Percentiles rank a stretch among this genome's conserved stretches.
phyloP scores from a whole-genome alignment of 1,284 basidiomycete genomes.

The Trichosporon faecale region DNA sequence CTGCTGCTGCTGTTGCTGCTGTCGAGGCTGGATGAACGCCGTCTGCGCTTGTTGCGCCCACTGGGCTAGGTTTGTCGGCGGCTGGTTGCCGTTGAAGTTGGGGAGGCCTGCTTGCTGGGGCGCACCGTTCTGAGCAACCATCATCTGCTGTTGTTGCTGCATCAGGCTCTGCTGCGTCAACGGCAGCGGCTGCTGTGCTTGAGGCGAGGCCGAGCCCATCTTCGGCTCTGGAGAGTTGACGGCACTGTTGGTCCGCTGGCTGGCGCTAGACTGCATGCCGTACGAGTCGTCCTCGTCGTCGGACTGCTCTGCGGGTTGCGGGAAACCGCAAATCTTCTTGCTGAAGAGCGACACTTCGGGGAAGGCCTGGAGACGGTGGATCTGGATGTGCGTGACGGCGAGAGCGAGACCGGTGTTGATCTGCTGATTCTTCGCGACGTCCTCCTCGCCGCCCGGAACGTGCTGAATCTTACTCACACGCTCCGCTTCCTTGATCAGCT shows the following conservation, averaged over 20 bases:
- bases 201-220: not conserved
- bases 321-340: constrained; percentile 50
- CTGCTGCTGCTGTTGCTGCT: constrained; percentile 1
- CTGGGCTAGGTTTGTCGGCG: constrained; percentile 9
- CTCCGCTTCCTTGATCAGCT: constrained; percentile 48
- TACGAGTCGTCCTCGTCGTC: constrained; percentile 16
- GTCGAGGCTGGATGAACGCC: not conserved
- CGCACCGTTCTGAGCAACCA: not conserved
- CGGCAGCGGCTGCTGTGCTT: not conserved
- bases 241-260: not conserved
- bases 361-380: constrained; percentile 50
- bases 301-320: constrained; percentile 27
- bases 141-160: constrained; percentile 6
- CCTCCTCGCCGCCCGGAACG: constrained; percentile 51
- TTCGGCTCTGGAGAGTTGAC: not conserved
- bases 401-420: constrained; percentile 45
- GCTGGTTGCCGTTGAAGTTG: not conserved
- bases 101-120: not conserved
- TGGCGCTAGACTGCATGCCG: not conserved
- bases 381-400: constrained; percentile 50
- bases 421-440: constrained; percentile 51
- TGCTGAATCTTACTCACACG: constrained; percentile 41
- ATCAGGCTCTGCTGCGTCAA: not conserved
- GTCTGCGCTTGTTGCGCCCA: constrained; percentile 10
- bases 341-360: constrained; percentile 52